Evolutionary conservation across 2,329 filamentous ascomycete species (phyloP).

Genomic region (Fusarium torreyae): DNA sequence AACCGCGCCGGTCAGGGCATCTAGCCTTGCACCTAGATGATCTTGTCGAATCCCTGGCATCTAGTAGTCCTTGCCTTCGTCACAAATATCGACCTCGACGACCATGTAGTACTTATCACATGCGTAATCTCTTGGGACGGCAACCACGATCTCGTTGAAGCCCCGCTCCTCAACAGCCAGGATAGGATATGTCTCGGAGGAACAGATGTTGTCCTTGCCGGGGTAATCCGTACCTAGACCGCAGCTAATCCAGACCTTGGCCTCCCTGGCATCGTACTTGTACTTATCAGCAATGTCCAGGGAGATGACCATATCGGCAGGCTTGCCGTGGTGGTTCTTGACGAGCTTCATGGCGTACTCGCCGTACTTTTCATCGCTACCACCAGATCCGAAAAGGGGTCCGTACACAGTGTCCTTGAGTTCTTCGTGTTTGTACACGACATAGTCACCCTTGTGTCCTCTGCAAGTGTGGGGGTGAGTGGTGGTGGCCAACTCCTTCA

Average conservation of each 20-base stretch:
- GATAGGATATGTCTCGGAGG: conserved; percentile 19
- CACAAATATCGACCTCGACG: conserved; percentile 47
- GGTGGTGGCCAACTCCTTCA: conserved; percentile 21
- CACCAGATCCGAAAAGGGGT: conserved; percentile 9
- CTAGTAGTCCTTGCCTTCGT: conserved; percentile 22
- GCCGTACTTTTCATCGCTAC: conserved; percentile 23
- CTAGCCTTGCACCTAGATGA: not conserved
- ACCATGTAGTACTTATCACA: conserved; percentile 34
- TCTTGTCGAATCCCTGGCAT: not conserved
- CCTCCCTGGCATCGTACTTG: conserved; percentile 17
- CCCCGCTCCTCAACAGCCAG: conserved; percentile 16
- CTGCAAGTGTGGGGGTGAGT: conserved; percentile 42
- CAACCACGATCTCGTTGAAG: conserved; percentile 10
- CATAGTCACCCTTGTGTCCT: conserved; percentile 34
- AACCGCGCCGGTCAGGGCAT: not conserved
- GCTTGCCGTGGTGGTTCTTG: conserved; percentile 13
- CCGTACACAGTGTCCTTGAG: conserved; percentile 35
- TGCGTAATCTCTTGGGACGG: no score
- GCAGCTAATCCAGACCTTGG: conserved; percentile 6
- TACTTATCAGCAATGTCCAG: conserved; percentile 40
- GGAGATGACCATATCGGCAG: conserved; percentile 31
- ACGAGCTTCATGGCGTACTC: conserved; percentile 38
- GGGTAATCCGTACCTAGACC: not conserved
- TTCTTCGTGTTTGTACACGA: conserved; percentile 29
- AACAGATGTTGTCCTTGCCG: not conserved